Conservation (phyloP, 163 green algal genomes). For the Botryococcus braunii region DNA sequence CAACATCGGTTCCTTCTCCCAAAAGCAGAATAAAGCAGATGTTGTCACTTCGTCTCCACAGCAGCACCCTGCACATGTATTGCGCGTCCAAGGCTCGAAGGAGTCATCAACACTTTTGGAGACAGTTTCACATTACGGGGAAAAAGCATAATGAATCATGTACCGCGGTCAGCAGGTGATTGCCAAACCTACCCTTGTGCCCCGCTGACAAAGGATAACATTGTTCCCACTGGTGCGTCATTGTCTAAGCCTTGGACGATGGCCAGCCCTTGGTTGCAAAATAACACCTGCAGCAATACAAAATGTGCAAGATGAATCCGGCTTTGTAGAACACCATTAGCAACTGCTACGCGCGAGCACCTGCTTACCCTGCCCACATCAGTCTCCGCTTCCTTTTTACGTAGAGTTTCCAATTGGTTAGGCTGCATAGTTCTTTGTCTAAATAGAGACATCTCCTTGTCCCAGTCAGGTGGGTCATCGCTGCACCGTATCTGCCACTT, state of each 20-base stretch:
- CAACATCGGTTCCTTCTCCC: slow-evolving; percentile 34
- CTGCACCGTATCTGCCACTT: neutral
- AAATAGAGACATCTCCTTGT: slow-evolving; percentile 78
- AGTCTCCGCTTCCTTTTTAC: slow-evolving; percentile 54
- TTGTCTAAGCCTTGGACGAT: slow-evolving; percentile 78
- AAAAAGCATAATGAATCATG: too few species aligned
- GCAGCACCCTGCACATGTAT: slow-evolving; percentile 65
- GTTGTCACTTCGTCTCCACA: slow-evolving; percentile 76
- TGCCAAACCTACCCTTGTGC: slow-evolving; percentile 49
- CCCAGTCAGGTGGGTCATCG: slow-evolving; percentile 54
- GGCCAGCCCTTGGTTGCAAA: slow-evolving; percentile 48
- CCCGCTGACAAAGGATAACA: slow-evolving; percentile 67
- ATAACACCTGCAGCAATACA: slow-evolving; percentile 55
- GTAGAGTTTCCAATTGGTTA: slow-evolving; percentile 69
- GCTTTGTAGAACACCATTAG: neutral
- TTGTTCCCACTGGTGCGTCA: slow-evolving; percentile 69
- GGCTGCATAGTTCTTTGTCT: slow-evolving; percentile 59
- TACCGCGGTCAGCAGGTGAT: too few species aligned
- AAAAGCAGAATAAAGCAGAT: slow-evolving; percentile 66
- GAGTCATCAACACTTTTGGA: too few species aligned
- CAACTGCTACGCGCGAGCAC: neutral
- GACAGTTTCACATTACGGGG: too few species aligned
- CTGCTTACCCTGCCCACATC: slow-evolving; percentile 57
- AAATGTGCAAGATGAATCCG: neutral
- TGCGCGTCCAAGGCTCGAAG: too few species aligned